A percentile compares a stretch with the other conserved stretches of the same genome.
These are phyloP conservation scores for Reticulascus tulasneorum DNA, from an alignment of 2,329 filamentous ascomycete genomes.

Conservation along the genomic window DNA sequence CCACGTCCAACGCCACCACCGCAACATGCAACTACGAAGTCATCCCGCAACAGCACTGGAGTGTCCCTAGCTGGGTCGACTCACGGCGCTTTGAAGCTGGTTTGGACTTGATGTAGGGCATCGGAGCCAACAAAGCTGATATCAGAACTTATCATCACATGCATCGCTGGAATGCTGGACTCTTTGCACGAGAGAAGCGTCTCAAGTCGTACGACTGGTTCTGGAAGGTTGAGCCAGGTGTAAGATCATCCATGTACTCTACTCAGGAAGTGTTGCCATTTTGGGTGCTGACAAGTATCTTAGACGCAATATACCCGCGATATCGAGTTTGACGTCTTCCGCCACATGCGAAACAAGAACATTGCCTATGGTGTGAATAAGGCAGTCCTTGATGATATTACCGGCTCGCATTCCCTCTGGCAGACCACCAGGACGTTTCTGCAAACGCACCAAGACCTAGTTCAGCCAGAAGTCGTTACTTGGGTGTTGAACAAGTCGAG, in stretches of 20 bases:
- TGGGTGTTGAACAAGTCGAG: constrained; percentile 38
- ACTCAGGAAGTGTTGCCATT: too few species aligned
- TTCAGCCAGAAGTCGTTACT: constrained; percentile 42
- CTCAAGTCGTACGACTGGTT: constrained; percentile 59
- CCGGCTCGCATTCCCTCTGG: constrained; percentile 40
- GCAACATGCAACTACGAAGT: constrained; percentile 69
- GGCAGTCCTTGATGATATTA: constrained; percentile 40
- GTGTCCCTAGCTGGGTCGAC: constrained; percentile 68
- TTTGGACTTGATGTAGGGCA: constrained; percentile 58
- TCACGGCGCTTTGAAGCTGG: constrained; percentile 61
- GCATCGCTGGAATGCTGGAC: constrained; percentile 78
- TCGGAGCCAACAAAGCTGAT: constrained; percentile 57
- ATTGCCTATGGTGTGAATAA: constrained; percentile 70
- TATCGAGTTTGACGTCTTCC: constrained; percentile 81
- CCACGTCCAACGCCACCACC: constrained; percentile 64
- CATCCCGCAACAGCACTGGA: constrained; percentile 75
- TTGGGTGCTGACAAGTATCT: constrained; percentile 7
- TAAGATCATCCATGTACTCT: too few species aligned
- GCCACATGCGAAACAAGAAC: constrained; percentile 79
- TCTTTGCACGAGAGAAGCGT: constrained; percentile 75
- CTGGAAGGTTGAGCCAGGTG: constrained; percentile 58
- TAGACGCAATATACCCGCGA: constrained; percentile 52
- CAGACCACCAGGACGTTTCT: constrained; percentile 42
- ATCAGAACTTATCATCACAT: constrained; percentile 68
- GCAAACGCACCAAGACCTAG: constrained; percentile 35